Percentiles rank a stretch among this genome's conserved stretches.
These are phyloP conservation scores for Rhodotorula diobovata DNA, from an alignment of 768 basidiomycete species.

Conservation along the genomic window DNA sequence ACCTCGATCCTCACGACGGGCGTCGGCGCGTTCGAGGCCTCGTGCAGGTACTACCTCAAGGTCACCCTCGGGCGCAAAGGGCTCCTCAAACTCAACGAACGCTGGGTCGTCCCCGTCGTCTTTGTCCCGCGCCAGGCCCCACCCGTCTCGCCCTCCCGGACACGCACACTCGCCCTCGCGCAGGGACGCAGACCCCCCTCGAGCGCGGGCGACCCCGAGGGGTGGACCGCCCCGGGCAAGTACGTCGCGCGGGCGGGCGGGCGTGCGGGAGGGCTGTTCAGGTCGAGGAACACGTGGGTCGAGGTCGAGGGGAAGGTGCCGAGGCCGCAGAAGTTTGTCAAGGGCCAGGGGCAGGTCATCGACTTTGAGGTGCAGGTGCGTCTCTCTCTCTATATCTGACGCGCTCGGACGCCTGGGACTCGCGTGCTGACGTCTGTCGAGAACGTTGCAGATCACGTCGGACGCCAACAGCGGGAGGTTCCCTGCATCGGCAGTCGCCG, in stretches of 20 bases:
- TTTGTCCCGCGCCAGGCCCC: slow-evolving; percentile 25
- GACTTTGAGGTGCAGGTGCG: slow-evolving; percentile 23
- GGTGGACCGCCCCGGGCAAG: slow-evolving; percentile 24
- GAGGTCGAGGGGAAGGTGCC: slow-evolving; percentile 22
- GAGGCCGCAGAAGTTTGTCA: slow-evolving; percentile 8
- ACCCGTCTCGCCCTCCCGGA: neutral
- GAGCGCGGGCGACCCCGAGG: slow-evolving; percentile 1
- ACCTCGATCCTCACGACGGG: slow-evolving; percentile 1
- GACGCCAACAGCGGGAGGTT: slow-evolving; percentile 16
- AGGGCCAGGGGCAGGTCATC: slow-evolving; percentile 12
- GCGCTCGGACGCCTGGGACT: too few relatives aligned
- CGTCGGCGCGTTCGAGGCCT: slow-evolving; percentile 24
- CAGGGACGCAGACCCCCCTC: neutral
- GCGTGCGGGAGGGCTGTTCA: neutral
- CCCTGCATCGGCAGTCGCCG: slow-evolving; percentile 1
- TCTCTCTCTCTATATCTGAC: neutral
- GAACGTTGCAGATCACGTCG: slow-evolving; percentile 6
- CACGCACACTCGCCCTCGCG: slow-evolving; percentile 3
- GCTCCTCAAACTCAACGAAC: slow-evolving; percentile 33
- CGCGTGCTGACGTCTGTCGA: too few relatives aligned
- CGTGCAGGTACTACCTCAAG: slow-evolving; percentile 30
- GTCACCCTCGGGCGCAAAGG: slow-evolving; percentile 25
- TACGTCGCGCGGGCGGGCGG: neutral
- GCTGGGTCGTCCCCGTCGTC: slow-evolving; percentile 33
- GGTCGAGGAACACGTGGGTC: neutral